Conservation (phyloP, 2,329 filamentous ascomycete genomes). For the Monilinia fructigena region DNA sequence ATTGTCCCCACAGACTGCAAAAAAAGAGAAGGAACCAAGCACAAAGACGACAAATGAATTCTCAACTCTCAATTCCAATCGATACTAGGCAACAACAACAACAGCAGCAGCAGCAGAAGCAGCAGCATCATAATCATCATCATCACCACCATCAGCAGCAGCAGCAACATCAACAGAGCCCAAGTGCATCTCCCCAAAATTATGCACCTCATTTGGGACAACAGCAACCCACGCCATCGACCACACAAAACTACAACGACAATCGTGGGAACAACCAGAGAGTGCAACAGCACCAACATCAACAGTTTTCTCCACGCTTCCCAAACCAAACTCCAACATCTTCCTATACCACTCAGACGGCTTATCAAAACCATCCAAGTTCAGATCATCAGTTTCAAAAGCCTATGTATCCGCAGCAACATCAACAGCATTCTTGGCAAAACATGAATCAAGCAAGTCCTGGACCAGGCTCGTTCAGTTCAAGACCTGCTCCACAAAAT, state of each 20-base stretch:
- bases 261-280: constrained; percentile 25
- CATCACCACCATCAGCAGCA: constrained; percentile 33
- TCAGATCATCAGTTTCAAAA: constrained; percentile 25
- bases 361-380: constrained; percentile 31
- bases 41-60: constrained; percentile 61
- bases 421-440: constrained; percentile 21
- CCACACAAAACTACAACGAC: constrained; percentile 18
- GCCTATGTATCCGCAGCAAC: constrained; percentile 11
- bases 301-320: constrained; percentile 30
- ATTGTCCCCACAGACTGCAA: constrained; percentile 32
- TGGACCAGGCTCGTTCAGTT: background rate
- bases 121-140: background rate
- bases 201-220: constrained; percentile 19
- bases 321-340: constrained; percentile 27
- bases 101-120: constrained; percentile 29
- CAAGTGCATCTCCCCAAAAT: constrained; percentile 38
- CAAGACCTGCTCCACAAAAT: constrained; percentile 32
- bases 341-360: constrained; percentile 28
- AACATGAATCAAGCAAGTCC: constrained; percentile 19
- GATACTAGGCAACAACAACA: constrained; percentile 41
- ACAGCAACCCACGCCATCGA: constrained; percentile 24
- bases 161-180: constrained; percentile 38
- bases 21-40: constrained; percentile 60
- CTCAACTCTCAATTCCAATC: constrained; percentile 57
- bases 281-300: constrained; percentile 28